A percentile compares a stretch with the other conserved stretches of the same genome.
phyloP scores from a whole-genome alignment of 139 green algal genomes.

The Picochlorum sp. region DNA sequence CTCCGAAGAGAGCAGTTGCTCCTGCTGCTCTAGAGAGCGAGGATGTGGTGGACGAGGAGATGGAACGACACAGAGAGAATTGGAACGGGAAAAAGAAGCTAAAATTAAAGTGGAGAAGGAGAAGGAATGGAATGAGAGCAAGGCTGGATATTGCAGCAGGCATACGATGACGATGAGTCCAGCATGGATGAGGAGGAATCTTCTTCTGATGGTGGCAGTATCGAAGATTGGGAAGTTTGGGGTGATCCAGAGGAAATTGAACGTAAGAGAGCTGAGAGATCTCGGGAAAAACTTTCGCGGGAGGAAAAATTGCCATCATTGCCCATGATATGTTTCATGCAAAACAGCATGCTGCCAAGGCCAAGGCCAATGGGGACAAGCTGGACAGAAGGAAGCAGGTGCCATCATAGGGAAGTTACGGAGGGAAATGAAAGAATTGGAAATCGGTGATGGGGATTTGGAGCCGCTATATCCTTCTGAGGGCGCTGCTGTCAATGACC shows the following conservation, averaged over 20 bases:
- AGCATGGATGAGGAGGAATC: not conserved
- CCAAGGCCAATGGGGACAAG: slow-evolving; percentile 60
- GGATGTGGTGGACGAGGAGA: slow-evolving; percentile 15
- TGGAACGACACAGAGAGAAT: not conserved
- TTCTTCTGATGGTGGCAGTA: not conserved
- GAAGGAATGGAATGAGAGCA: slow-evolving; percentile 22
- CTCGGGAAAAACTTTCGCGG: slow-evolving; percentile 16
- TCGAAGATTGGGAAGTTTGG: slow-evolving; percentile 82
- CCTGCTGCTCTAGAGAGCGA: not conserved
- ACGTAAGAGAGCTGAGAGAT: slow-evolving; percentile 28
- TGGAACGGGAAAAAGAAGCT: slow-evolving; percentile 6
- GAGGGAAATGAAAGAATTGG: slow-evolving; percentile 43
- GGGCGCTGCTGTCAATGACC: not conserved
- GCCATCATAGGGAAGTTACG: slow-evolving; percentile 66
- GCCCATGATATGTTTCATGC: slow-evolving; percentile 30
- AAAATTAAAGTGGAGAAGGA: slow-evolving; percentile 7
- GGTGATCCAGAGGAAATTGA: slow-evolving; percentile 63
- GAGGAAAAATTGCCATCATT: slow-evolving; percentile 29
- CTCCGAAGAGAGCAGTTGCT: not conserved
- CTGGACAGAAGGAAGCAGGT: slow-evolving; percentile 60
- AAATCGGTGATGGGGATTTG: slow-evolving; percentile 24
- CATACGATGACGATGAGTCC: slow-evolving; percentile 17
- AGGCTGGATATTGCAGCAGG: slow-evolving; percentile 70
- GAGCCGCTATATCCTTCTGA: not conserved
- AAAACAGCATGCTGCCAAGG: slow-evolving; percentile 26